phyloP scores from a whole-genome alignment of 2,329 filamentous ascomycete genomes.

The Penicillium sp. region DNA sequence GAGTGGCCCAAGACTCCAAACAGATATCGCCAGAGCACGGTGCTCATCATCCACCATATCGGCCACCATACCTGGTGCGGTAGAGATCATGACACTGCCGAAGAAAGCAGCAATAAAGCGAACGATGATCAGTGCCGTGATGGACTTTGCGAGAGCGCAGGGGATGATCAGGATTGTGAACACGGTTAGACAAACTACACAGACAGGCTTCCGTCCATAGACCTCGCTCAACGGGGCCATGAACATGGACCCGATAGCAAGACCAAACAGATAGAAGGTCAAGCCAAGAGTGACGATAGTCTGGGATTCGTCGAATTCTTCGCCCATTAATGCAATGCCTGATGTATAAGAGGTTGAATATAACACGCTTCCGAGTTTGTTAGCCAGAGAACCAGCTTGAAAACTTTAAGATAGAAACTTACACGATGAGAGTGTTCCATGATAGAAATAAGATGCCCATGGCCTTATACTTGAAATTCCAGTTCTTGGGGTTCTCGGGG shows the following conservation, averaged over 20 bases:
- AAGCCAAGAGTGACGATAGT: constrained; percentile 71
- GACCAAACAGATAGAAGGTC: constrained; percentile 74
- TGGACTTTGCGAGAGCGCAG: constrained; percentile 66
- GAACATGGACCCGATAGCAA: constrained; percentile 69
- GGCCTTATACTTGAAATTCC: constrained; percentile 61
- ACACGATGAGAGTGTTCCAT: constrained; percentile 58
- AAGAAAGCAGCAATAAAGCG: constrained; percentile 74
- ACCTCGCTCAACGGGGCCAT: constrained; percentile 65
- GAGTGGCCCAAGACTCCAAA: constrained; percentile 81
- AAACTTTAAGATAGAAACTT: constrained; percentile 20
- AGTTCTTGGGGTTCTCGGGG: constrained; percentile 66
- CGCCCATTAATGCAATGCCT: constrained; percentile 66
- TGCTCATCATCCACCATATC: constrained; percentile 81
- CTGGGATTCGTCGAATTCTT: constrained; percentile 61
- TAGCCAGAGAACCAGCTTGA: background rate
- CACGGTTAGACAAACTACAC: constrained; percentile 62
- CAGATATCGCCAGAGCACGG: constrained; percentile 76
- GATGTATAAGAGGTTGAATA: constrained; percentile 80
- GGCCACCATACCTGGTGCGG: constrained; percentile 77
- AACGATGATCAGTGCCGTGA: constrained; percentile 67
- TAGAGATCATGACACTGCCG: constrained; percentile 77
- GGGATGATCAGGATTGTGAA: constrained; percentile 72
- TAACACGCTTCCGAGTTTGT: constrained; percentile 53
- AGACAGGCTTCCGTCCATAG: constrained; percentile 57
- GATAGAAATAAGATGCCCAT: constrained; percentile 57